Percentiles rank a stretch among this genome's conserved stretches.
phyloP scores from a whole-genome alignment of 371 early-diverging fungal genomes.

The Mucor piriformis region DNA sequence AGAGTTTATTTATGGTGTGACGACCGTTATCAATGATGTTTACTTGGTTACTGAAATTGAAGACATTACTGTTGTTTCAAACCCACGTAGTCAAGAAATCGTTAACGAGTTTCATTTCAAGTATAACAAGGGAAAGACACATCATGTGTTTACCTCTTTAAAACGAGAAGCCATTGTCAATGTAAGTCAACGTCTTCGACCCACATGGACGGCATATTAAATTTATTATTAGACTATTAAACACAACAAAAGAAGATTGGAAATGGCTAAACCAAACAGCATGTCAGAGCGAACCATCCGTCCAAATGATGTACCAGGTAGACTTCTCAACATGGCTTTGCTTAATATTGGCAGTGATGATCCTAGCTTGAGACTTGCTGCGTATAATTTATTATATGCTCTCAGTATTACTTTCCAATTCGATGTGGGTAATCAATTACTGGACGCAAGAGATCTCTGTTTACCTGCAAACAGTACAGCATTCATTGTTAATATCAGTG shows the following conservation, averaged over 20 bases:
- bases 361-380: constrained; percentile 77
- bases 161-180: constrained; percentile 78
- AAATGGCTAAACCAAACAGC: constrained; percentile 67
- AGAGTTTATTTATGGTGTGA: constrained; percentile 71
- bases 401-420: constrained; percentile 84
- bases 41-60: constrained; percentile 85
- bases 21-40: constrained; percentile 82
- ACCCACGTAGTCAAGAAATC: constrained; percentile 54
- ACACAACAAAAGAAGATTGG: constrained; percentile 71
- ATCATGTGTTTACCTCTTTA: constrained; percentile 75
- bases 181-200: constrained; percentile 21
- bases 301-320: constrained; percentile 92
- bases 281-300: constrained; percentile 74
- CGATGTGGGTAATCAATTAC: constrained; percentile 80
- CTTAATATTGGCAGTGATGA: constrained; percentile 86
- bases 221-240: constrained; percentile 60
- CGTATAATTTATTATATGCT: constrained; percentile 87
- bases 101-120: constrained; percentile 81
- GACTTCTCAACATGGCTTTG: constrained; percentile 89
- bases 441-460: constrained; percentile 85
- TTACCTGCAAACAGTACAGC: constrained; percentile 87
- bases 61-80: constrained; percentile 63
- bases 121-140: constrained; percentile 69
- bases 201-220: constrained; percentile 1
- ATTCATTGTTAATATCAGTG: constrained; percentile 82